Percentiles rank a stretch among this genome's conserved stretches.
These are phyloP conservation scores for Wickerhamomyces ciferrii DNA, from an alignment of 805 yeast genomes.

Conservation along the genomic window DNA sequence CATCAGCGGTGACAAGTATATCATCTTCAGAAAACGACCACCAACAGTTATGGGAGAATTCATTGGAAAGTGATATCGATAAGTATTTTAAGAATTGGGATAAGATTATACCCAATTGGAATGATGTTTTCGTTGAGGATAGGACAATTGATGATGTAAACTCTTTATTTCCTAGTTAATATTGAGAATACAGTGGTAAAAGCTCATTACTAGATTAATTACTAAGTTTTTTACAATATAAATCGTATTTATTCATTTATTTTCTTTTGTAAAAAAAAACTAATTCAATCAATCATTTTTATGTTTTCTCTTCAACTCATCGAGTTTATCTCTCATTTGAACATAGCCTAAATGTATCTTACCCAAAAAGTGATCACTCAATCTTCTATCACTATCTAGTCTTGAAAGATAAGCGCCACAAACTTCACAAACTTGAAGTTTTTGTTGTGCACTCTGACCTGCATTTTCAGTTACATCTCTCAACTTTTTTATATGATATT, in stretches of 20 bases:
- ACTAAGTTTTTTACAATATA: too few relatives aligned
- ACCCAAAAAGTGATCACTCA: constrained; percentile 88
- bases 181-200: too few relatives aligned
- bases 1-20: background rate
- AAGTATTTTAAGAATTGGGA: constrained; percentile 11
- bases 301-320: constrained; percentile 14
- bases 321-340: constrained; percentile 50
- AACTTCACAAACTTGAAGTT: constrained; percentile 81
- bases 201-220: too few relatives aligned
- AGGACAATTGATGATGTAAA: constrained; percentile 42
- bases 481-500: constrained; percentile 47
- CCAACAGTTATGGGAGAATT: background rate
- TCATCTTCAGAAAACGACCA: background rate
- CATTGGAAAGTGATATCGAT: constrained; percentile 5
- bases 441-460: constrained; percentile 85
- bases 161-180: background rate
- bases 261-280: too few relatives aligned
- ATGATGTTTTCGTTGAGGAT: constrained; percentile 9
- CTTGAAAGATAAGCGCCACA: constrained; percentile 89
- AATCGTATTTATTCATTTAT: too few relatives aligned
- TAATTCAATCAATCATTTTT: background rate
- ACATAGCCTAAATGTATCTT: constrained; percentile 82
- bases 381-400: constrained; percentile 79
- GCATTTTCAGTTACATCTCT: constrained; percentile 60
- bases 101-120: constrained; percentile 13